Evolutionary conservation across 2,329 filamentous ascomycete species (phyloP).

Genomic region (Neoscytalidium dimidiatum): DNA sequence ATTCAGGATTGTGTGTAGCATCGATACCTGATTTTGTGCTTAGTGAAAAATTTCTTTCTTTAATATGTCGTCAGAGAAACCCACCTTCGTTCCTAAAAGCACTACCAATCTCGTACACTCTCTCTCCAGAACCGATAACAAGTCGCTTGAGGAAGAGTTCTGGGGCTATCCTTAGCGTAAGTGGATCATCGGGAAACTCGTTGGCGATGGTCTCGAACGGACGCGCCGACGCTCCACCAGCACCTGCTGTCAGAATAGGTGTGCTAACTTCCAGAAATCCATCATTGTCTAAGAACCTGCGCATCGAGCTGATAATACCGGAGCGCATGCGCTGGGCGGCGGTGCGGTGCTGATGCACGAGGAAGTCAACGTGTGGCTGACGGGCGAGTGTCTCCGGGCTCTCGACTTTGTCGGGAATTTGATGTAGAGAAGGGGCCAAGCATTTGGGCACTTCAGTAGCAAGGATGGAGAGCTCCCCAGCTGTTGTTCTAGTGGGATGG

Average conservation of each 20-base stretch:
- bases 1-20: constrained; percentile 92
- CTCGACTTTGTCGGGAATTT: constrained; percentile 70
- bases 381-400: constrained; percentile 73
- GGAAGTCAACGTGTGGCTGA: constrained; percentile 82
- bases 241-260: constrained; percentile 78
- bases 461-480: constrained; percentile 76
- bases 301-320: constrained; percentile 71
- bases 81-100: constrained; percentile 88
- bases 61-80: too few species aligned
- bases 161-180: constrained; percentile 85
- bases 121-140: constrained; percentile 83
- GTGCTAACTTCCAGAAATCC: constrained; percentile 88
- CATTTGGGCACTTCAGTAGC: constrained; percentile 69
- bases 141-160: constrained; percentile 94
- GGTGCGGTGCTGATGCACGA: constrained; percentile 69
- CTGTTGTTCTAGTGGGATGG: constrained; percentile 65
- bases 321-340: constrained; percentile 75
- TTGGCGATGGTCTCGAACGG: constrained; percentile 81
- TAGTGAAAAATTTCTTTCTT: too few species aligned
- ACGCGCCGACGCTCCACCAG: constrained; percentile 83
- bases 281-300: constrained; percentile 69
- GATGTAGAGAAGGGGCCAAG: constrained; percentile 76
- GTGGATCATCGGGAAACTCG: constrained; percentile 69
- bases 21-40: constrained; percentile 61
- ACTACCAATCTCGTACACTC: constrained; percentile 89